Percentiles rank a stretch among this genome's conserved stretches.
Conservation (phyloP, 2,329 filamentous ascomycete genomes). For the Escovopsis sp. region DNA sequence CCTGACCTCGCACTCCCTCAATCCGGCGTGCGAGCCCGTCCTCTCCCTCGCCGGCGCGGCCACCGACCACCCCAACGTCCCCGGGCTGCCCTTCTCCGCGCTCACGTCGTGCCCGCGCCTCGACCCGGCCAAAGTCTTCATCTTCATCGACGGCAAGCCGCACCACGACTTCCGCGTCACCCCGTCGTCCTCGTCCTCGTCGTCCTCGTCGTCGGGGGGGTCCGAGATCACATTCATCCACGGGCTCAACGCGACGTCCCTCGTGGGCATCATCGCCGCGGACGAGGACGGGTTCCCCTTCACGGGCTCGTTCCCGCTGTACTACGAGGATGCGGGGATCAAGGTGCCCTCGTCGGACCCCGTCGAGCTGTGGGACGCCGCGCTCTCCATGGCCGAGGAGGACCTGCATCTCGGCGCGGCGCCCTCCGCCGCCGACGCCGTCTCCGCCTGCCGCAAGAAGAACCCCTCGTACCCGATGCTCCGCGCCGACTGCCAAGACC, state of each 20-base stretch:
- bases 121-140: not conserved
- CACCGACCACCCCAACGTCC: not conserved
- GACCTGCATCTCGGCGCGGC: too few species aligned
- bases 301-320: constrained; percentile 2
- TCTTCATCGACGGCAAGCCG: constrained; percentile 3
- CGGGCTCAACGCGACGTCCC: not conserved
- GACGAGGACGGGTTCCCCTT: constrained; percentile 3
- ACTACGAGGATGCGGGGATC: not conserved
- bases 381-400: not conserved
- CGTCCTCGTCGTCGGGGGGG: too few species aligned
- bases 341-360: not conserved
- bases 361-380: too few species aligned
- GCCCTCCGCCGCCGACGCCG: not conserved
- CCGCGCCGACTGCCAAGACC: constrained; percentile 1
- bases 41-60: constrained; percentile 3
- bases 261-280: constrained; percentile 4
- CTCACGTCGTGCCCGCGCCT: constrained; percentile 3
- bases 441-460: not conserved
- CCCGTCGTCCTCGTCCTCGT: too few species aligned
- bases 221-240: constrained; percentile 1
- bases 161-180: not conserved
- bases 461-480: constrained; percentile 3
- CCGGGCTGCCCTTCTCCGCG: constrained; percentile 1
- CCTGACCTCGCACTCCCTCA: not conserved
- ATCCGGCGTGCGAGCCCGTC: constrained; percentile 1